Conservation (phyloP, 306 rosid genomes). For the Argentina anserina region DNA sequence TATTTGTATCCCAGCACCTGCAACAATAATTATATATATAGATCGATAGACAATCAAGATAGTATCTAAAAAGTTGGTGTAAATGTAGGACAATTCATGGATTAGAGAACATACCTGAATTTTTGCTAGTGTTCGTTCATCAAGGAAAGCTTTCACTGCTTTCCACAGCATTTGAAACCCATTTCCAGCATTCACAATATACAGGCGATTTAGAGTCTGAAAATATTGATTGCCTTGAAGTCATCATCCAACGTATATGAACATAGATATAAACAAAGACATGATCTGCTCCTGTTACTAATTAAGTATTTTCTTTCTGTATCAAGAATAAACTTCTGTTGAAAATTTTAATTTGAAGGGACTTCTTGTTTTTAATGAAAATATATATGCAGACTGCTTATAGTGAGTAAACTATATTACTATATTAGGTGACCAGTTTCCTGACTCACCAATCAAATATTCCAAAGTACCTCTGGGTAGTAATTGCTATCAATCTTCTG, state of each 20-base stretch:
- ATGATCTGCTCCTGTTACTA: background rate
- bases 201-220: slow-evolving; percentile 76
- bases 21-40: slow-evolving; percentile 11
- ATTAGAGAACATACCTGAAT: slow-evolving; percentile 49
- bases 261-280: background rate
- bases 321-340: background rate
- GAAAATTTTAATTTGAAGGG: background rate
- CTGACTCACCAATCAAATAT: slow-evolving; percentile 17
- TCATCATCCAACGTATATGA: background rate
- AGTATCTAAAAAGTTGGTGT: background rate
- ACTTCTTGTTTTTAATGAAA: background rate
- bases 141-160: slow-evolving; percentile 67
- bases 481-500: slow-evolving; percentile 83
- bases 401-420: background rate
- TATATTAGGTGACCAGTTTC: background rate
- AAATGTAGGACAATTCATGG: too few relatives aligned
- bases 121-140: slow-evolving; percentile 65
- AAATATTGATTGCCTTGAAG: background rate
- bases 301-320: background rate
- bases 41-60: background rate
- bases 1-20: slow-evolving; percentile 80
- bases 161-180: slow-evolving; percentile 86
- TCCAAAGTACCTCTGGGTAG: slow-evolving; percentile 77
- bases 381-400: background rate
- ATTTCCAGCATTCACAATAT: slow-evolving; percentile 83